Base-by-base conservation (phyloP, 805 yeast genomes). In the Starmerella geochares region DNA sequence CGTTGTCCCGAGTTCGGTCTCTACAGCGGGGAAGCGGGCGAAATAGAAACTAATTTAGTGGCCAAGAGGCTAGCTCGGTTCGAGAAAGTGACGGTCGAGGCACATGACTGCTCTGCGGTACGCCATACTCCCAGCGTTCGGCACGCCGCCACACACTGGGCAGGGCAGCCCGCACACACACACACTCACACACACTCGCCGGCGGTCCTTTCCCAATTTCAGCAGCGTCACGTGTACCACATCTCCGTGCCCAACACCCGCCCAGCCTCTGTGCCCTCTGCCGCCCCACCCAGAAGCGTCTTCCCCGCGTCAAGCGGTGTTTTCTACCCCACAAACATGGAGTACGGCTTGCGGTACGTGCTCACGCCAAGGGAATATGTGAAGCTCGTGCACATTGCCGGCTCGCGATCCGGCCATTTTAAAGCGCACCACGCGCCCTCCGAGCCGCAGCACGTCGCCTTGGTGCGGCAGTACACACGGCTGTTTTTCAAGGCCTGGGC, bases 331-430 rank as follows among this genome's bases (percentile, higher is more conserved):
- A 40, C 32, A 40, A 27, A 19, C 4, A 51, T 51, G 52, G 54
- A 51, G 23, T 51, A 51, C 39, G 7, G 29, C 23, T 21, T 48
- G 39, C 39, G 35, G 23, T 44, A 51, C 20, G 47, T 51, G 19
- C 39, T 51, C 14, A 51, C 54, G 4, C 52, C 46, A 8, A 40
- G 52, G 7, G 54, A 51, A 44, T 47, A 47, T 16, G 47, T 35
- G 35, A 51, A 48, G 20, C 33, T 50, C 4, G 43, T 29, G 16
- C 25, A 23, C 13, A 13, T 35, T 10, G 27, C 29, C 5, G 43
- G 40, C 17, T 6, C 31, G 25, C 24, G 25, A 28, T 16, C 36
- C 25, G 13, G 37, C 27, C 37, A 14, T 25, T 11, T 16, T 33
- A 16, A 14, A 27, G 35, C 17, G n/a, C 13, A 17, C 13, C 10